A percentile compares a stretch with the other conserved stretches of the same genome.
Conservation (phyloP, 768 basidiomycete species). For the Hygrocybe coccinea region DNA sequence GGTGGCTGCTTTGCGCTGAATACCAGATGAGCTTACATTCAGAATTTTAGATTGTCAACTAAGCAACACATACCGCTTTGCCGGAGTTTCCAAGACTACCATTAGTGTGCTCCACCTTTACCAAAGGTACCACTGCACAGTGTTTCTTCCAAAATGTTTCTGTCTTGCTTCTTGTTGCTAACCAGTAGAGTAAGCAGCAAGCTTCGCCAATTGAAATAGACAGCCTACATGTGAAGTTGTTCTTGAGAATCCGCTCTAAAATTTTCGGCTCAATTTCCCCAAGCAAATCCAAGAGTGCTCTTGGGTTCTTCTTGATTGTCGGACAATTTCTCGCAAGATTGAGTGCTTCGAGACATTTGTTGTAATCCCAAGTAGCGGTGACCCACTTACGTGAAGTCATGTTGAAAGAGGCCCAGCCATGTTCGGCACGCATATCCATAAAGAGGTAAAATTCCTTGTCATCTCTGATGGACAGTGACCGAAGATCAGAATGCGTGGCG, state of each 20-base stretch:
- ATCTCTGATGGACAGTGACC: background rate
- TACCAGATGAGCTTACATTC: background rate
- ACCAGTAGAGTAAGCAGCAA: background rate
- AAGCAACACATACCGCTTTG: background rate
- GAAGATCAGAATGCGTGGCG: background rate
- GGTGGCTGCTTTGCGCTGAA: background rate
- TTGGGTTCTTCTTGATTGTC: background rate
- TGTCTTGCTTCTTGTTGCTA: background rate
- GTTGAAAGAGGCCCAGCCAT: background rate
- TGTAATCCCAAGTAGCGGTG: background rate
- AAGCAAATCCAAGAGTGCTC: background rate
- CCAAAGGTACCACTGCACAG: background rate
- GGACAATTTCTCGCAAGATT: background rate
- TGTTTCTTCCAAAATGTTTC: conserved; percentile 1
- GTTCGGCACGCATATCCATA: background rate
- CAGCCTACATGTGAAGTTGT: background rate
- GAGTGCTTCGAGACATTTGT: background rate
- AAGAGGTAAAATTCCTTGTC: background rate
- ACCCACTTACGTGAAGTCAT: background rate
- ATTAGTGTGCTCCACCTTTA: background rate
- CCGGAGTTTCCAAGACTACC: background rate
- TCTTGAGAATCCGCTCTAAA: background rate
- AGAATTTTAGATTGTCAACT: background rate
- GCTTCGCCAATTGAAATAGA: background rate
- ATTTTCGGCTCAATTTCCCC: background rate